Percentiles rank a stretch among this genome's conserved stretches.
These are phyloP conservation scores for Magnolia changhungtana DNA, from an alignment of 164 flowering plant species.

Conservation along the genomic window DNA sequence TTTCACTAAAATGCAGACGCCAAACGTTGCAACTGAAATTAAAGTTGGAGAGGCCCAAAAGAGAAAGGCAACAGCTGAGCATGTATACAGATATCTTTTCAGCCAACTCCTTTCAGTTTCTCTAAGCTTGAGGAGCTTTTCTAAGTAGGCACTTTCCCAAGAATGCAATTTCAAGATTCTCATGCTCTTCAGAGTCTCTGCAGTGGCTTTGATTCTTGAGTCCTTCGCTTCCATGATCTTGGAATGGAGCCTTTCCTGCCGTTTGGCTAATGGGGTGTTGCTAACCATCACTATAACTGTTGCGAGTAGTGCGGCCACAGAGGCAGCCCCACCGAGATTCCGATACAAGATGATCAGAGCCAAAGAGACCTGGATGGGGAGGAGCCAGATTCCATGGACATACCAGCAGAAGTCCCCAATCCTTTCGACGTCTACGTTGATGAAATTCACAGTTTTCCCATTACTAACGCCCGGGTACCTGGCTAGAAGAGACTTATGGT, in stretches of 20 bases:
- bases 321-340: slow-evolving; percentile 68
- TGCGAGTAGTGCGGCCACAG: slow-evolving; percentile 54
- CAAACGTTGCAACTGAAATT: slow-evolving; percentile 69
- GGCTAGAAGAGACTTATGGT: slow-evolving; percentile 49
- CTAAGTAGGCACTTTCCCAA: slow-evolving; percentile 63
- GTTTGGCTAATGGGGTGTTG: slow-evolving; percentile 71
- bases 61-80: slow-evolving; percentile 68
- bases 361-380: slow-evolving; percentile 65
- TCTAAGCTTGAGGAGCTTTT: slow-evolving; percentile 55
- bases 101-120: slow-evolving; percentile 57
- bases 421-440: slow-evolving; percentile 77
- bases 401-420: slow-evolving; percentile 70
- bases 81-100: slow-evolving; percentile 62
- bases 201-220: slow-evolving; percentile 67
- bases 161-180: slow-evolving; percentile 77
- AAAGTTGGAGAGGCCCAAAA: slow-evolving; percentile 91
- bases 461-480: slow-evolving; percentile 40
- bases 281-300: slow-evolving; percentile 63
- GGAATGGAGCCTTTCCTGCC: slow-evolving; percentile 56
- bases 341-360: slow-evolving; percentile 60
- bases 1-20: slow-evolving; percentile 52
- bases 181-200: slow-evolving; percentile 76
- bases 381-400: slow-evolving; percentile 79
- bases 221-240: slow-evolving; percentile 87
- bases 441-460: slow-evolving; percentile 55